phyloP scores from a whole-genome alignment of 257 asterid species.

The Capsicum baccatum region DNA sequence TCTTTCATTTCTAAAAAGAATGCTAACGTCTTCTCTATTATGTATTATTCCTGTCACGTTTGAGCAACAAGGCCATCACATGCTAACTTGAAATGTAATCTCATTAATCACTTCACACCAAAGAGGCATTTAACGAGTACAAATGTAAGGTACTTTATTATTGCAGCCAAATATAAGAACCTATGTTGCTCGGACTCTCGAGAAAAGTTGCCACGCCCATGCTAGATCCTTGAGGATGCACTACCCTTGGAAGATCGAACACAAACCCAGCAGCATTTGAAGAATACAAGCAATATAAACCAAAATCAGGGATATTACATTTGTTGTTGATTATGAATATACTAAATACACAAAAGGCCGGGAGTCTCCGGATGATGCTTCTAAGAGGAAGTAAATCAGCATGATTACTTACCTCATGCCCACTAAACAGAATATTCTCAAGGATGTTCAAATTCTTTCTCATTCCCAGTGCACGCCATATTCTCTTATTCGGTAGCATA shows the following conservation, averaged over 20 bases:
- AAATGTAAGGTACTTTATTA: not conserved
- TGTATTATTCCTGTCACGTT: not conserved
- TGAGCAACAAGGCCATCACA: not conserved
- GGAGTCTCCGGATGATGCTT: no score
- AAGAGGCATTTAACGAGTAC: not conserved
- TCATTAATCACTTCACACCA: not conserved
- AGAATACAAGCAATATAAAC: no score
- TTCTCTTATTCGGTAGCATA: slow-evolving; percentile 46
- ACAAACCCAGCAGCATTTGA: no score
- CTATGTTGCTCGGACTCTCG: not conserved
- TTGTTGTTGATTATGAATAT: no score
- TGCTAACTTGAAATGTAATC: not conserved
- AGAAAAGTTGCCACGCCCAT: no score
- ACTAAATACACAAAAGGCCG: not conserved
- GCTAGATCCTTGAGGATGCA: no score
- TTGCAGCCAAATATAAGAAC: not conserved
- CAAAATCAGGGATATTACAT: no score
- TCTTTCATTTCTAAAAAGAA: not conserved
- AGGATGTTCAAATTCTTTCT: slow-evolving; percentile 43
- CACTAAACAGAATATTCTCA: slow-evolving; percentile 38
- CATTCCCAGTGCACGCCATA: slow-evolving; percentile 58
- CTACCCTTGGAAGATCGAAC: no score
- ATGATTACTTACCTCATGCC: slow-evolving; percentile 45
- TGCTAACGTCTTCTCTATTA: not conserved
- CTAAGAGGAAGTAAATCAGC: not conserved